Base-by-base conservation (phyloP, 306 rosid genomes). In the Prunus persica region DNA sequence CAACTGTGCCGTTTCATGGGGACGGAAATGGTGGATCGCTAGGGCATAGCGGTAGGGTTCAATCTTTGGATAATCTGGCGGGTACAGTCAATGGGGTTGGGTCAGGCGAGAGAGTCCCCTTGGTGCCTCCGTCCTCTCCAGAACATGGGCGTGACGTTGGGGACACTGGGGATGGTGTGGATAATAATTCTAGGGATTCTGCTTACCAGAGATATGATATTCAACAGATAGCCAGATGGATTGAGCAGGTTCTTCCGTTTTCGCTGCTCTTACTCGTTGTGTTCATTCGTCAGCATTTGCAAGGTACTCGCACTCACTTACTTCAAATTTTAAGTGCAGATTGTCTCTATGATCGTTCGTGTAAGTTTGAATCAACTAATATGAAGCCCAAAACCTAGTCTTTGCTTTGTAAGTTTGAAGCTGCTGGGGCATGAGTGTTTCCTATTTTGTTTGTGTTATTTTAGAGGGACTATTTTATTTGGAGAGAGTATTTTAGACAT, bases 251-350 rank as follows among this genome's bases (percentile, higher is more conserved):
- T 83, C 96, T 95, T 66, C 99, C 97, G 22, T 95, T 90, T 71
- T 87, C 90, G 32, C 72, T 95, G 65, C 86, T 95, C 74, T 67
- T 95, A 81, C 75, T 92, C 75, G 76, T 89, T 15, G 96, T 92
- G 58, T 92, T 95, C 88, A 89, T 92, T 74, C 97, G 97, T 43
- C 93, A 90, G 85, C 97, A 95, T 80, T 88, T 92, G 83, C 89
- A 86, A 89, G 97, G 98, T 95, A 82, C 61, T 46, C 14, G 32
- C 65, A 5, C 28, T 25, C 32, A 27, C 8, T 18, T 76, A 38
- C 52, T 20, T 34, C 18, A 13, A 19, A 20, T 61, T 56, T 8
- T 8, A 14, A 20, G 12, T 56, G 47, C 30, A 34, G 22, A 22
- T 38, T 60, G 63, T 56, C 6, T 8, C 45, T 63, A 14, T 30